Evolutionary conservation across 352 stramenopile species (phyloP), one percentile per base, ranked within the genome.

Genomic region (Saprolegnia diclina): DNA sequence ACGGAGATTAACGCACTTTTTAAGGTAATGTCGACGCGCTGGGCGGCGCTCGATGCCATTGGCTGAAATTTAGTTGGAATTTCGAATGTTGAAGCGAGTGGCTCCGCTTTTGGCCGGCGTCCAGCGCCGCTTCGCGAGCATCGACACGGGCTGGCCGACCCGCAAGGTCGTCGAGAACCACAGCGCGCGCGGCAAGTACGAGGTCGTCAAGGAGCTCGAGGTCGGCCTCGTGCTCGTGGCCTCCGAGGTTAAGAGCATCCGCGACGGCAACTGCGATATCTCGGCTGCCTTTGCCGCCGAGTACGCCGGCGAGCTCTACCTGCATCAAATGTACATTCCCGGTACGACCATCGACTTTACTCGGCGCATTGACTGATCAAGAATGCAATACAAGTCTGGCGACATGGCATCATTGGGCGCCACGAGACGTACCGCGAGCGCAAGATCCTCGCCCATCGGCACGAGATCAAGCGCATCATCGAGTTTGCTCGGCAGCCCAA

Each of bases 321-420:
- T 93, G 32, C 83, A 94, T 67, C 74, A 94, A 46, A 76, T 91
- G 55, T 79, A 88, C 56, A 90, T 94, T 68, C 85, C 85, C 75
- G 77, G 80, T 88, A 78, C 19, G 46, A 48, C 46, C 29, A 29
- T 32, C 52, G 21, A 57, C 32, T 14, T 40, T 1, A 62, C 21
- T 56, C 2, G 50, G 10, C 13, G 10, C 52, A 18, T 46, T 10
- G 37, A 21, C 63, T 72, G 13, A 65, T 67, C 63, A 72, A 53
- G 55, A 18, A 56, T 45, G 38, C 19, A 35, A 16, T n/a, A 1
- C 13, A 22, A 89, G 83, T 93, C 45, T 93, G 83, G 83, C 76
- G 83, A 48, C 78, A 87, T 54, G 85, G 85, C 37, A 67, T 93
- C 19, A 88, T 93, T 46, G 85, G 85, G 0, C 76, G 83, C 54